A percentile compares a stretch with the other conserved stretches of the same genome.
These are phyloP conservation scores for Dothideomycetes sp. DNA, from an alignment of 2,329 filamentous ascomycete genomes.

Conservation along the genomic window DNA sequence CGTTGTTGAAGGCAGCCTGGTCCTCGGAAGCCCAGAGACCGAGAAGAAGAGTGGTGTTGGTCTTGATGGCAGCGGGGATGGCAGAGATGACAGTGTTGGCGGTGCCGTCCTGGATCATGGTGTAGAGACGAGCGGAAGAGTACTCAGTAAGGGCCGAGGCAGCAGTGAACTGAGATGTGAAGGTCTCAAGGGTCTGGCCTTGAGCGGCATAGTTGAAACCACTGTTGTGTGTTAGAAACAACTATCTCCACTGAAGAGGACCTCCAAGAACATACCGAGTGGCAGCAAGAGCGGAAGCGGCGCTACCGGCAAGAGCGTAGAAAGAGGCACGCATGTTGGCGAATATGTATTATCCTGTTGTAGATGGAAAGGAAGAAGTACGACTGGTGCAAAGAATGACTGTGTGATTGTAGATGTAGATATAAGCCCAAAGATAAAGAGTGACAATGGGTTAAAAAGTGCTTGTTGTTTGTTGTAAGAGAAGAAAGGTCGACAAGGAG, in stretches of 20 bases:
- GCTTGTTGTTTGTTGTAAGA: not conserved
- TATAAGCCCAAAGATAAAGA: slow-evolving; percentile 6
- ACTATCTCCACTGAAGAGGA: too few relatives aligned
- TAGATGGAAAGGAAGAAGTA: not conserved
- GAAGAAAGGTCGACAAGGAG: not conserved
- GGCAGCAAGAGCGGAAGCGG: slow-evolving; percentile 28
- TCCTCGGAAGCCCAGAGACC: slow-evolving; percentile 74
- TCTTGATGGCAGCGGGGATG: slow-evolving; percentile 74
- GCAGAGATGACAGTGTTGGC: slow-evolving; percentile 55
- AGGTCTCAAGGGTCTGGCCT: slow-evolving; percentile 23
- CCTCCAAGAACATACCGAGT: too few relatives aligned
- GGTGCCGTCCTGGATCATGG: slow-evolving; percentile 62
- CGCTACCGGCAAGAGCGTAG: slow-evolving; percentile 28
- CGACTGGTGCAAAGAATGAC: slow-evolving; percentile 4
- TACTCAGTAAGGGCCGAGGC: slow-evolving; percentile 57
- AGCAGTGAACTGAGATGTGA: slow-evolving; percentile 49
- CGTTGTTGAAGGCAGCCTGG: slow-evolving; percentile 55
- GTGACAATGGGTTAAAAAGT: slow-evolving; percentile 6
- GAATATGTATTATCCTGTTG: slow-evolving; percentile 1
- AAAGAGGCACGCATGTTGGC: slow-evolving; percentile 13
- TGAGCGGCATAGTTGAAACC: slow-evolving; percentile 66
- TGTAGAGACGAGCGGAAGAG: slow-evolving; percentile 63
- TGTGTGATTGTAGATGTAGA: too few relatives aligned
- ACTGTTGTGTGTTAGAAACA: too few relatives aligned
- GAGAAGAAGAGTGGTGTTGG: slow-evolving; percentile 68